Evolutionary conservation across 2,329 filamentous ascomycete species (phyloP).

Genomic region (Leptographium galeiforme): DNA sequence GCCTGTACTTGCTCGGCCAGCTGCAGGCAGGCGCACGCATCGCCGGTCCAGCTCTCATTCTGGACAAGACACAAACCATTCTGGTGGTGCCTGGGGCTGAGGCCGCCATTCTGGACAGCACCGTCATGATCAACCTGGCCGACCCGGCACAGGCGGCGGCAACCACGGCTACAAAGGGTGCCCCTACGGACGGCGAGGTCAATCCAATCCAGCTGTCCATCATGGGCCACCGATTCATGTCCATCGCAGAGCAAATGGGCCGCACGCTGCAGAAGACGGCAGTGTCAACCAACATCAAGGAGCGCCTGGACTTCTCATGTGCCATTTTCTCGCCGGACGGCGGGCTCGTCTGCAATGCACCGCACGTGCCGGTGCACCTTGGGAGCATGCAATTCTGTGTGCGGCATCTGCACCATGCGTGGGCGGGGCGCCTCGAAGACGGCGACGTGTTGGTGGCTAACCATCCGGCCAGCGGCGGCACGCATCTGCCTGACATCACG

Average conservation of each 20-base stretch:
- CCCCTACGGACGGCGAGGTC: constrained; percentile 14
- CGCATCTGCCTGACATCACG: constrained; percentile 72
- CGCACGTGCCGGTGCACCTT: constrained; percentile 67
- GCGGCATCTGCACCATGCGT: constrained; percentile 62
- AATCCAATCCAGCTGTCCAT: constrained; percentile 62
- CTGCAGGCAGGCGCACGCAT: constrained; percentile 5
- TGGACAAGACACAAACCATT: constrained; percentile 56
- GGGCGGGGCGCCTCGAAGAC: constrained; percentile 61
- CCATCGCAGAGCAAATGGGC: constrained; percentile 50
- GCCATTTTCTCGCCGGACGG: constrained; percentile 65
- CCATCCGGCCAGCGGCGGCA: constrained; percentile 46
- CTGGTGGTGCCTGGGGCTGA: constrained; percentile 52
- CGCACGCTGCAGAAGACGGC: constrained; percentile 66
- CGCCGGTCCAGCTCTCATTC: constrained; percentile 50
- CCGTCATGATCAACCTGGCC: constrained; percentile 46
- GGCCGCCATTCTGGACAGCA: constrained; percentile 53
- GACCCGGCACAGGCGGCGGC: neutral
- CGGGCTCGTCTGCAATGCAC: constrained; percentile 66
- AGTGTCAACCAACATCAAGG: constrained; percentile 70
- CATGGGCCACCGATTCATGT: constrained; percentile 73
- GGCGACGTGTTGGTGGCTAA: constrained; percentile 76
- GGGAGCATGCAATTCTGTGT: constrained; percentile 80
- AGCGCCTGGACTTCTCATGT: constrained; percentile 70
- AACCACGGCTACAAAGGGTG: constrained; percentile 52
- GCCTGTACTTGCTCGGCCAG: neutral